A percentile compares a stretch with the other conserved stretches of the same genome.
Evolutionary conservation across 306 rosid species (phyloP).

Genomic region (Cucumis melo): DNA sequence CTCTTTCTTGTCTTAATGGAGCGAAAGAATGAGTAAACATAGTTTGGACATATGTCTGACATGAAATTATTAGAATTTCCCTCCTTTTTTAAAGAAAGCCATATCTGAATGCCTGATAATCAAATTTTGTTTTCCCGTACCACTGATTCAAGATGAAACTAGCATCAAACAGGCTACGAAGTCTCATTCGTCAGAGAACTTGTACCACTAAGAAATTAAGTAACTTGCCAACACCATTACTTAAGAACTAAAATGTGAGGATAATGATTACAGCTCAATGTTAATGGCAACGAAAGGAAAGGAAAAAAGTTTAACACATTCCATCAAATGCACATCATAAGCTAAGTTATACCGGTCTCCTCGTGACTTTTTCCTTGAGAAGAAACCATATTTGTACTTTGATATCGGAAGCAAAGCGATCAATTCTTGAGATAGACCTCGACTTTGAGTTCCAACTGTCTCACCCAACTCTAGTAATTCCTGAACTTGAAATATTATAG

Average conservation of each 20-base stretch:
- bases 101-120: neutral
- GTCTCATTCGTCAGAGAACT: neutral
- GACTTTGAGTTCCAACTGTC: conserved; percentile 87
- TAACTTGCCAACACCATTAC: neutral
- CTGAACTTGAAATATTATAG: conserved; percentile 26
- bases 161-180: neutral
- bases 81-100: too few species aligned
- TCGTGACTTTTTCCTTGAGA: conserved; percentile 64
- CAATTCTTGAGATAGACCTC: conserved; percentile 87
- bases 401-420: conserved; percentile 80
- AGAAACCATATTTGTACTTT: conserved; percentile 74
- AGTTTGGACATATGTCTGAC: neutral
- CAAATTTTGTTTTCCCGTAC: neutral
- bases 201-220: neutral
- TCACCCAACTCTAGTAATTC: conserved; percentile 90
- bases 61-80: neutral
- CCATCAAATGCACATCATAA: neutral
- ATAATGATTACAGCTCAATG: neutral
- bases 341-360: conserved; percentile 49
- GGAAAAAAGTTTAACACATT: neutral
- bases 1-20: neutral
- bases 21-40: neutral
- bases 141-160: neutral
- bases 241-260: neutral
- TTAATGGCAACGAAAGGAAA: neutral